phyloP scores from a whole-genome alignment of 2,329 filamentous ascomycete species.

The Periglandula ipomoeae region DNA sequence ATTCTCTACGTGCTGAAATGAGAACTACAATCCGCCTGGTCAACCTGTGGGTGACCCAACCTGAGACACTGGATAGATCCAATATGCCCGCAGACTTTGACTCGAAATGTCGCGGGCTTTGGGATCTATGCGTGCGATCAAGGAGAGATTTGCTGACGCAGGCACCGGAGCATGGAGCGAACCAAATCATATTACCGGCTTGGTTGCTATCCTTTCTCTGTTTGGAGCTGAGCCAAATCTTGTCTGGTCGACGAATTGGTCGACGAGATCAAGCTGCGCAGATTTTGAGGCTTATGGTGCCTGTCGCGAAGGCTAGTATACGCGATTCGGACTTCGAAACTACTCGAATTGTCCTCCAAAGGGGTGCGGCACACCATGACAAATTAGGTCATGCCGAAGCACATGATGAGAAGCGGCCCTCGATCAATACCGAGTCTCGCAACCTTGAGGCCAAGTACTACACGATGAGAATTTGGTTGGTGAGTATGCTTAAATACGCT shows the following conservation, averaged over 20 bases:
- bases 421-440: no score
- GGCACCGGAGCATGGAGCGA: conserved; percentile 9
- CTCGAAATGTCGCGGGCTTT: conserved; percentile 46
- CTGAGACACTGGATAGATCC: background rate
- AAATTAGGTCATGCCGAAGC: background rate
- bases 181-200: conserved; percentile 27
- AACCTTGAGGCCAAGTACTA: conserved; percentile 52
- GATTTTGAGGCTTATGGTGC: conserved; percentile 58
- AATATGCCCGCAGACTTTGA: conserved; percentile 36
- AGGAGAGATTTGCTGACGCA: conserved; percentile 18
- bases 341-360: conserved; percentile 53
- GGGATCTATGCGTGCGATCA: conserved; percentile 56
- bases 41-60: conserved; percentile 8
- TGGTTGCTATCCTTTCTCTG: conserved; percentile 57
- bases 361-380: conserved; percentile 34
- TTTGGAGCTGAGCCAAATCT: conserved; percentile 47
- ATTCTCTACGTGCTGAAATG: conserved; percentile 24
- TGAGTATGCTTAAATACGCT: conserved; percentile 27
- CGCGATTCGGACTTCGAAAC: conserved; percentile 46
- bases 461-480: conserved; percentile 56
- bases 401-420: conserved; percentile 2
- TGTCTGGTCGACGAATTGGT: conserved; percentile 15
- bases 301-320: conserved; percentile 44
- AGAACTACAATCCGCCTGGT: conserved; percentile 17
- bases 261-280: conserved; percentile 36